These are phyloP conservation scores for Pseudogymnoascus sp. DNA, from an alignment of 2,329 filamentous ascomycete genomes.

Conservation along the genomic window DNA sequence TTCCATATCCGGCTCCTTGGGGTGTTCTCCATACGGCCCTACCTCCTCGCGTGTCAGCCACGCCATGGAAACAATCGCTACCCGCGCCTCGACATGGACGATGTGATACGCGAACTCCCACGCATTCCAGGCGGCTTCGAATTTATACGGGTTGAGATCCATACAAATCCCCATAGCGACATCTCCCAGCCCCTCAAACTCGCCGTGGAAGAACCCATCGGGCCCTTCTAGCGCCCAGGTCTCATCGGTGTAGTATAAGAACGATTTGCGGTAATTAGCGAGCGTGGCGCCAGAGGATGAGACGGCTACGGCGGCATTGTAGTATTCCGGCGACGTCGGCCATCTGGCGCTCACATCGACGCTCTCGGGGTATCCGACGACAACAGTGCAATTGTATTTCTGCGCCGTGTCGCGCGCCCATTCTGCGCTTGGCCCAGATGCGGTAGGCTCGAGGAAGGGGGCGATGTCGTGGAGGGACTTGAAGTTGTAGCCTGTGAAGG, in stretches of 20 bases:
- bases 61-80: slow-evolving; percentile 64
- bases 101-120: slow-evolving; percentile 41
- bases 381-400: slow-evolving; percentile 54
- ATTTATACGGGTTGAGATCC: slow-evolving; percentile 45
- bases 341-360: slow-evolving; percentile 41
- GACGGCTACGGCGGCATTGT: slow-evolving; percentile 43
- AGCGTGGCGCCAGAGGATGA: slow-evolving; percentile 45
- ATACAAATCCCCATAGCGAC: slow-evolving; percentile 50
- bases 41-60: slow-evolving; percentile 45
- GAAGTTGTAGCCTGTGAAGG: slow-evolving; percentile 68
- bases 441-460: slow-evolving; percentile 56
- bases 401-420: slow-evolving; percentile 60
- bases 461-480: slow-evolving; percentile 53
- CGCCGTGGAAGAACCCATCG: slow-evolving; percentile 36
- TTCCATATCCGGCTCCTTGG: slow-evolving; percentile 54
- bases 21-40: slow-evolving; percentile 34
- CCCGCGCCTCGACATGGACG: slow-evolving; percentile 41
- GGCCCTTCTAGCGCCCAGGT: slow-evolving; percentile 46
- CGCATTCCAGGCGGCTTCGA: slow-evolving; percentile 35
- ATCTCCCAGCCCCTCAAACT: slow-evolving; percentile 37
- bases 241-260: slow-evolving; percentile 48
- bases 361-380: slow-evolving; percentile 63
- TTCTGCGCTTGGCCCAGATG: slow-evolving; percentile 53
- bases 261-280: slow-evolving; percentile 47
- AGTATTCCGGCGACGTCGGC: slow-evolving; percentile 40